Base-by-base conservation (phyloP, 2,329 filamentous ascomycete genomes). In the Rhynchosporium graminicola region DNA sequence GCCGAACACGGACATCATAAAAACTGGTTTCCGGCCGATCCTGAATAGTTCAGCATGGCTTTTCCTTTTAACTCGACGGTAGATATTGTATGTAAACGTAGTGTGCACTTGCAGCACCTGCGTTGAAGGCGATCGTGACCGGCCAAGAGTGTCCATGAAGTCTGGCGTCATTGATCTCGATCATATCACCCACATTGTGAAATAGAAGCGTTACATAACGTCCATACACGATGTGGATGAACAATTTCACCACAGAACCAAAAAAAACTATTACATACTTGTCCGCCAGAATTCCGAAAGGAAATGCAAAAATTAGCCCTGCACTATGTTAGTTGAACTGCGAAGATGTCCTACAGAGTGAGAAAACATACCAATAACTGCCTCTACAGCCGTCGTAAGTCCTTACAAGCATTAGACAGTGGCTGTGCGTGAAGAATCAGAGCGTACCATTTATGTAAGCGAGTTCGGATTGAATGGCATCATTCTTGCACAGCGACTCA, bases 401-500 rank as follows among this genome's bases (percentile, higher is more conserved):
- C 58, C 33, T 36, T 36, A 36, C 9, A 36, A 36, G 33, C 33
- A 36, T 36, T 36, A 36, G 33, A 6, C 33, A 36, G 6, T 36
- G 33, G 9, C 33, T 36, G 33, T 36, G 33, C 33, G 33, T 36
- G 33, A 36, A 36, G 5, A 36, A 36, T 36, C 33, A 36, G 9
- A 36, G 33, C 9, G 9, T 36, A 36, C 33, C 58, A 38, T 54
- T 60, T 12, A 60, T 12, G 15, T 60, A 60, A 46, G 58, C 58
- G n/a, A 60, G 58, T 42, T 60, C 48, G 9, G 58, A 55, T 29
- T 60, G 58, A 9, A 60, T 60, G 15, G 36, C 31, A 47, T 60
- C 58, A 8, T 33, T 36, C 33, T 60, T 60, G n/a, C 58, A 60
- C 9, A 60, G 43, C 36, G 45, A 54, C 8, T 60, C 58, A 42